Base-by-base conservation (phyloP, 768 basidiomycete species). In the Lactifluus subvellereus region DNA sequence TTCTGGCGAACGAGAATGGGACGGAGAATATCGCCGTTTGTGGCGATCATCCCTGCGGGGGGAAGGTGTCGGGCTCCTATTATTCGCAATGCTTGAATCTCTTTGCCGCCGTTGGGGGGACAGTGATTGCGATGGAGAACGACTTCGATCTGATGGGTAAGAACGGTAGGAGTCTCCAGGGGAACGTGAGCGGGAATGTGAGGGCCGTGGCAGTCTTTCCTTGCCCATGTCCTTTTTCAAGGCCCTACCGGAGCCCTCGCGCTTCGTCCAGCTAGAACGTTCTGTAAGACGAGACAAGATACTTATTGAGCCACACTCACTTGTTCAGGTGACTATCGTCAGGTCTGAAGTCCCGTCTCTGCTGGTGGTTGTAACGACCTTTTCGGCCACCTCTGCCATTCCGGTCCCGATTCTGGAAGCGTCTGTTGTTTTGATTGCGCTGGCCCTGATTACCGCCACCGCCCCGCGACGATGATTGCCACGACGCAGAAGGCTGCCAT, bases 321-420 rank as follows among this genome's bases (percentile, higher is more conserved):
- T 91, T 91, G 74, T 91, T 91, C 56, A 85, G 72, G 68, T 79
- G 81, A n/a, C 81, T 79, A 59, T 90, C 87, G 49, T 89, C 86
- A 30, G 73, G 75, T 57, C 78, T 75, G 66, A 79, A 79, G 66
- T 76, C 77, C 30, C 76, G 77, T 60, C 75, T 74, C 59, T 72
- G 75, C 50, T 77, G 72, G 47, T 69, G 68, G 55, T 70, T 71
- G 63, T 71, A 71, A 33, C 71, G 69, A 43, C 72, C 73, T 64
- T 64, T 64, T 64, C 62, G 61, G 43, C 59, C 67, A 9, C 54
- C 67, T 52, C 58, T 64, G 50, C 48, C 53, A 43, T 50, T 60
- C 30, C 66, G 53, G 47, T 68, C 66, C n/a, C 64, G 68, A 43
- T 67, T 68, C 50, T 65, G 59, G 67, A 79, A 76, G 42, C 74